Evolutionary conservation across 768 basidiomycete species (phyloP), one percentile per base, ranked within the genome.

Genomic region (Boletus vinaceobasis): DNA sequence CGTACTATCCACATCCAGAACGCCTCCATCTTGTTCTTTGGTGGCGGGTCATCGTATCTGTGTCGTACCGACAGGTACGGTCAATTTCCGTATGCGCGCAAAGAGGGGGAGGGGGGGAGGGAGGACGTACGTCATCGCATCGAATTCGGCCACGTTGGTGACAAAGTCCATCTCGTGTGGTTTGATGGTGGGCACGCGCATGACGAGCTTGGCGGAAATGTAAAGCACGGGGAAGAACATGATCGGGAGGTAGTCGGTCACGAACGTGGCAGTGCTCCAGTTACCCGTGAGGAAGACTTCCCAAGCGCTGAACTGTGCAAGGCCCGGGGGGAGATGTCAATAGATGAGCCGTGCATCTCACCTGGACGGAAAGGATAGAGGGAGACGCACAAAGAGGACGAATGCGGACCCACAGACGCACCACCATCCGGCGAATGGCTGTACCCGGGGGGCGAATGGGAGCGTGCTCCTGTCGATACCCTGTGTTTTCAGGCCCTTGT

Each of bases 211-310:
- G 43, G 63, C 60, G 21, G 50, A 65, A 15, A 76, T 2, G 64
- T 76, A 83, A 11, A 83, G 58, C 39, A 79, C 38, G 15, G 79
- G 79, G 73, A 83, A 80, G 47, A 78, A 60, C 36, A 63, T 60
- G 53, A 78, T 57, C 11, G 77, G 74, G 31, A 76, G 38, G 53
- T 79, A 78, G 63, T 73, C 67, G 5, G 77, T 78, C 23, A 78
- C 68, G 57, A 78, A 78, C 0, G 67, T 71, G 29, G 66, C 71
- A 9, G 68, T 60, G 42, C 59, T 61, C 77, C 77, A 78, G 48
- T 65, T 60, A 5, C 65, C 72, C n/a, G 59, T 64, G 23, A 78
- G 59, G 62, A 78, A 77, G n/a, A 77, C 75, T 23, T 60, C 51
- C 71, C 72, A 78, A 0, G 71, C 75, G 55, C 71, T 73, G 51